Evolutionary conservation across 1,284 basidiomycete genomes (phyloP).

Genomic region (Austroboletus novae-zelandiae): DNA sequence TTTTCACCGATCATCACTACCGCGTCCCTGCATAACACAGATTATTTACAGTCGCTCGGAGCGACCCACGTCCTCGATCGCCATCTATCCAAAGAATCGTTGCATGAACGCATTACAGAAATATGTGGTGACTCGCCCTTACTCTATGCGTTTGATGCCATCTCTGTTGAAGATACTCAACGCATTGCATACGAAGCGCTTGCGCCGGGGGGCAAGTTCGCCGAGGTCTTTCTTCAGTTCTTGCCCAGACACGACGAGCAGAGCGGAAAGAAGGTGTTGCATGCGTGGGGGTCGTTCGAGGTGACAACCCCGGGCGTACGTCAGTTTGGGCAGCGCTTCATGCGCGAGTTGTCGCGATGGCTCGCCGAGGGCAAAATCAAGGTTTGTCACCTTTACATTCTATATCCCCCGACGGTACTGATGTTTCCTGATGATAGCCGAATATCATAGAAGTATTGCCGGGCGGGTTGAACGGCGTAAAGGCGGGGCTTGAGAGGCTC

Average conservation of each 20-base stretch:
- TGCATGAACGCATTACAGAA: neutral
- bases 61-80: constrained; percentile 39
- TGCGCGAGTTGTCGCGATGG: constrained; percentile 5
- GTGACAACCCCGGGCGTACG: neutral
- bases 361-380: constrained; percentile 10
- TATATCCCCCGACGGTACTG: neutral
- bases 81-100: neutral
- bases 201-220: constrained; percentile 3
- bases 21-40: constrained; percentile 34
- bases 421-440: neutral
- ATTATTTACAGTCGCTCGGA: constrained; percentile 38
- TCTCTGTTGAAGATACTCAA: constrained; percentile 8
- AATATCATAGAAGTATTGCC: neutral
- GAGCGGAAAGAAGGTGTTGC: constrained; percentile 4
- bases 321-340: constrained; percentile 8
- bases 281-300: constrained; percentile 1
- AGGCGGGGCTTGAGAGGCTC: neutral
- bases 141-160: constrained; percentile 7
- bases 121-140: neutral
- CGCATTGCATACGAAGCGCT: constrained; percentile 10
- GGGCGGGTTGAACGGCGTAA: neutral
- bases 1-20: constrained; percentile 40
- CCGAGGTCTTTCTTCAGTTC: neutral
- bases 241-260: neutral
- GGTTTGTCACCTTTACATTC: neutral